Evolutionary conservation across 345 rosid species (phyloP), one percentile per base, ranked within the genome.

Genomic region (Rhizophora mangle): DNA sequence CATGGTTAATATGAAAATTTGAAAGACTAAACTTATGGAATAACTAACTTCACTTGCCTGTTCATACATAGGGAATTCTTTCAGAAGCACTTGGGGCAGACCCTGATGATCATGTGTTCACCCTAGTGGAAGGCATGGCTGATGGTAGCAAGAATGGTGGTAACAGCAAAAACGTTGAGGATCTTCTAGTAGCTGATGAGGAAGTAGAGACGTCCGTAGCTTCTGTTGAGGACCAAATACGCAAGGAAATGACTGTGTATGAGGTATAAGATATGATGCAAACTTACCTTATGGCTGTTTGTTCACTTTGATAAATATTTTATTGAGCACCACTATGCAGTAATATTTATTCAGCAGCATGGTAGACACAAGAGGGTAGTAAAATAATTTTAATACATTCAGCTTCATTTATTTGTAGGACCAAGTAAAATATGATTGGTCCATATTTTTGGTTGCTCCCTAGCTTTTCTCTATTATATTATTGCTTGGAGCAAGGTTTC

Each of bases 221-320:
- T 73, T 95, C 89, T n/a, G 76, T 86, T 30, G 96, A 92, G 86
- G 93, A 95, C 70, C 96, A 89, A 63, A 82, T 90, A 73, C 87
- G 81, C 75, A 90, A 90, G 82, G 97, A 95, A 83, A 95, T 90
- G 96, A 90, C 91, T 20, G 80, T 95, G 22, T 95, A 86, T 6
- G 92, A 95, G 97, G 96, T 92, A 72, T 37, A 73, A 80, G 62
- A 76, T 49, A n/a, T 36, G 37, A 58, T 59, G 71, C 52, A 13
- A 66, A 67, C 21, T 15, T 72, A 67, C 24, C 29, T 55, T n/a
- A 24, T 2, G 0, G 29, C 16, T 56, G 6, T 22, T 9, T 27
- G 29, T 56, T 56, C 60, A 24, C 16, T 15, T 56, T 15, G 4
- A 27, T 27, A 56, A 24, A 18, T 46, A 18, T 2, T 47, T 11